These are phyloP conservation scores for Arthrobotrys conoides DNA, from an alignment of 2,329 filamentous ascomycete species.

Conservation along the genomic window DNA sequence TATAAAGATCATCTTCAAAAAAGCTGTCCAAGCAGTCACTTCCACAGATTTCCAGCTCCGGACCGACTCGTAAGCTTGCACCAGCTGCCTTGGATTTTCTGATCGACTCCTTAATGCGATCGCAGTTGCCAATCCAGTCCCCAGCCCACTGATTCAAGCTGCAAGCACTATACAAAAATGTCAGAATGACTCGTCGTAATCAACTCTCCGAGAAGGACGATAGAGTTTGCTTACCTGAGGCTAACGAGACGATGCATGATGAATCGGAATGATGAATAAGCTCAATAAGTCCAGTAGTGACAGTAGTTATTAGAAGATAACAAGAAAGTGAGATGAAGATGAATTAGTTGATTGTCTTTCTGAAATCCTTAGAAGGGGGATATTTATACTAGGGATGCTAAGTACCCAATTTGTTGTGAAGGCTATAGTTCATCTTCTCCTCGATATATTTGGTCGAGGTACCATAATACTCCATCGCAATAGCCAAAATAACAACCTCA, in stretches of 20 bases:
- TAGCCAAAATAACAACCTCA: no score
- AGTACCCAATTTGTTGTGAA: background rate
- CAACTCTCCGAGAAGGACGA: background rate
- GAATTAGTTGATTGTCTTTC: background rate
- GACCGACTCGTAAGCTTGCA: background rate
- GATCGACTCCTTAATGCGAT: constrained; percentile 3
- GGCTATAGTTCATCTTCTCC: background rate
- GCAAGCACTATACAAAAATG: background rate
- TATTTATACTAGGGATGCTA: background rate
- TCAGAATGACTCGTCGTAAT: background rate
- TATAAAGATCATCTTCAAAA: constrained; percentile 1
- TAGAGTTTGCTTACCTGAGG: background rate
- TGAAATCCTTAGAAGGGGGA: background rate
- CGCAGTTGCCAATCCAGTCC: background rate
- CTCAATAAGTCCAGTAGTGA: background rate
- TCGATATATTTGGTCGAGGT: background rate
- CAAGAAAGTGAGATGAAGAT: background rate
- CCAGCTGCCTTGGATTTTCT: background rate
- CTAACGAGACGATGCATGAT: background rate
- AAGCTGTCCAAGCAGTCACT: constrained; percentile 9
- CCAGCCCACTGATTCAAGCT: constrained; percentile 9
- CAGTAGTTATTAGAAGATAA: background rate
- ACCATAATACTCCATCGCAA: background rate
- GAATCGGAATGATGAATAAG: background rate
- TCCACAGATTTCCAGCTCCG: constrained; percentile 3